These are phyloP conservation scores for Penicillium sp. DNA, from an alignment of 2,329 filamentous ascomycete species.

Conservation along the genomic window DNA sequence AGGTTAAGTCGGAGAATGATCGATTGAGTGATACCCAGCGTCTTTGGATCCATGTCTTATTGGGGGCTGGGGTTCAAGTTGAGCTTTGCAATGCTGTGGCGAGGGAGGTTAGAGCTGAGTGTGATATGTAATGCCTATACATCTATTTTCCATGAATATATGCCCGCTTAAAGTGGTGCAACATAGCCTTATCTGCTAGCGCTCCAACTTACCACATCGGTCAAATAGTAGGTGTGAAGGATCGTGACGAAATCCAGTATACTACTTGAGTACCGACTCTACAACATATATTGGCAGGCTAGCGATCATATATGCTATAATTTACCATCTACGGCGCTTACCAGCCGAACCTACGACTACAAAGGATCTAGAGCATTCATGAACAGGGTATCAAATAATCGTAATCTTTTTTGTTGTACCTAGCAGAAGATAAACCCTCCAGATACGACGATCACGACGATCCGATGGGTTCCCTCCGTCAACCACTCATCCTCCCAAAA, in stretches of 20 bases:
- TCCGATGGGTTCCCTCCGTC: conserved; percentile 11
- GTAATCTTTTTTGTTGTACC: conserved; percentile 11
- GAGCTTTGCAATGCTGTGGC: conserved; percentile 65
- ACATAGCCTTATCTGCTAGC: background rate
- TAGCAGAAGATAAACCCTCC: conserved; percentile 7
- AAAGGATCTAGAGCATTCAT: conserved; percentile 2
- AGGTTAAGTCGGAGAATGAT: conserved; percentile 82
- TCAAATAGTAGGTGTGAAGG: background rate
- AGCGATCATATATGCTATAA: background rate
- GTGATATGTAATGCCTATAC: background rate
- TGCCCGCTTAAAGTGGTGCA: background rate
- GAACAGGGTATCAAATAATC: conserved; percentile 11
- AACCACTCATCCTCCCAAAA: conserved; percentile 16
- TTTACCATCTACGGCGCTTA: background rate
- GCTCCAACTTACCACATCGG: background rate
- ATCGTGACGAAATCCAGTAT: background rate
- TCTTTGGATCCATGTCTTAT: conserved; percentile 91
- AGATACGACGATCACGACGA: conserved; percentile 10
- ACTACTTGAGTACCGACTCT: background rate
- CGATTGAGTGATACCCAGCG: conserved; percentile 89
- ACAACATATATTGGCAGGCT: background rate
- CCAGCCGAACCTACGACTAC: background rate
- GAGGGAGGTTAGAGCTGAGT: conserved; percentile 41
- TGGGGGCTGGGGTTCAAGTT: conserved; percentile 72
- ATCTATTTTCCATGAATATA: background rate